A percentile compares a stretch with the other conserved stretches of the same genome.
Evolutionary conservation across 352 stramenopile species (phyloP).

Genomic region (Phytophthora multivora): DNA sequence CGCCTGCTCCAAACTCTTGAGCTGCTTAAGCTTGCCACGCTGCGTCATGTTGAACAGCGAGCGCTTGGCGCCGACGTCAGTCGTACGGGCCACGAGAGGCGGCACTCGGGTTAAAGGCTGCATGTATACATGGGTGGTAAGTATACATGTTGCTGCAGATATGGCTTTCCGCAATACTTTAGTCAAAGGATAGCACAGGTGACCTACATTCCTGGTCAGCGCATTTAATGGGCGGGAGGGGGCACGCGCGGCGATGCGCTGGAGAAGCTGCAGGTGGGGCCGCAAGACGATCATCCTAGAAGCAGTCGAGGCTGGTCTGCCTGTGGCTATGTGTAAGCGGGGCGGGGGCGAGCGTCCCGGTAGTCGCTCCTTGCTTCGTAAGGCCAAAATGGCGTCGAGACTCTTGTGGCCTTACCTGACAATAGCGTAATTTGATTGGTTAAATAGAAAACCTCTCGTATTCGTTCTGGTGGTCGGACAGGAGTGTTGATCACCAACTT

Average conservation of each 20-base stretch:
- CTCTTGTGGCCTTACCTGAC: no score
- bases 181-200: no score
- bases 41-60: constrained; percentile 85
- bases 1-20: constrained; percentile 85
- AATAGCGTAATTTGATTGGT: no score
- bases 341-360: neutral
- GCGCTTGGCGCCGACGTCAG: constrained; percentile 38
- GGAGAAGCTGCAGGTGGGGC: constrained; percentile 43
- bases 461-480: no score
- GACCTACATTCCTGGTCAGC: constrained; percentile 19
- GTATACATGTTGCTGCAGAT: no score
- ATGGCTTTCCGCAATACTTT: no score
- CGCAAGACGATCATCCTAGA: constrained; percentile 51
- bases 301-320: neutral
- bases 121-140: neutral
- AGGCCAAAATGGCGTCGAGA: no score
- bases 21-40: constrained; percentile 74
- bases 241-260: constrained; percentile 26
- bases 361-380: neutral
- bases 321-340: neutral
- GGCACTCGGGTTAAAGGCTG: neutral
- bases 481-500: no score
- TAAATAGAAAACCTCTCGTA: no score
- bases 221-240: neutral
- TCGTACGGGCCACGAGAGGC: neutral